phyloP scores from a whole-genome alignment of 495 filamentous ascomycete genomes.

The Neurospora sp. region DNA sequence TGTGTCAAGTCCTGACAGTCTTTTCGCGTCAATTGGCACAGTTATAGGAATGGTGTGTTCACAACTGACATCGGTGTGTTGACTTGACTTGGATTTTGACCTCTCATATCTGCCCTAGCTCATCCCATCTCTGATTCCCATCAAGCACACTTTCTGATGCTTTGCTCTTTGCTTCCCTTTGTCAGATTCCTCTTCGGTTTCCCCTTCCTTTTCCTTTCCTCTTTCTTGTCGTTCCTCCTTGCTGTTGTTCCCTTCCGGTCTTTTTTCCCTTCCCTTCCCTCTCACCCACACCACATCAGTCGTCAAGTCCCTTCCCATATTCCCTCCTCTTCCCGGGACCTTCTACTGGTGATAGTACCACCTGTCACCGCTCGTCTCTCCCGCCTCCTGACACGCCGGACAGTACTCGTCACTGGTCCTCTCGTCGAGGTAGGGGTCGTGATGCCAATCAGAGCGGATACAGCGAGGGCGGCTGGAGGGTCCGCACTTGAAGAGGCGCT shows the following conservation, averaged over 20 bases:
- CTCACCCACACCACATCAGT: no score
- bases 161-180: neutral
- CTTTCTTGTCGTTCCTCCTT: neutral
- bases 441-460: neutral
- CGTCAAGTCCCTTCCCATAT: neutral
- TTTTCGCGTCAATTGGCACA: neutral
- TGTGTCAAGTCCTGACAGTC: no score
- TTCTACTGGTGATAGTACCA: neutral
- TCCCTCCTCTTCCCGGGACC: neutral
- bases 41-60: neutral
- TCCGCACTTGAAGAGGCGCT: neutral
- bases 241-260: neutral
- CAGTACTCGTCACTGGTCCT: neutral
- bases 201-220: neutral
- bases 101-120: neutral
- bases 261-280: neutral
- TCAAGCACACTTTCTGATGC: neutral
- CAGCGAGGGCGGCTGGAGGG: neutral
- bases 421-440: neutral
- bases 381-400: neutral
- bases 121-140: neutral
- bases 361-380: neutral
- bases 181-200: neutral
- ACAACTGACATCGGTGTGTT: neutral
- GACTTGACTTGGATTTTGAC: neutral